A percentile compares a stretch with the other conserved stretches of the same genome.
These are phyloP conservation scores for Monosporascus sp. DNA, from an alignment of 2,329 filamentous ascomycete genomes.

Conservation along the genomic window DNA sequence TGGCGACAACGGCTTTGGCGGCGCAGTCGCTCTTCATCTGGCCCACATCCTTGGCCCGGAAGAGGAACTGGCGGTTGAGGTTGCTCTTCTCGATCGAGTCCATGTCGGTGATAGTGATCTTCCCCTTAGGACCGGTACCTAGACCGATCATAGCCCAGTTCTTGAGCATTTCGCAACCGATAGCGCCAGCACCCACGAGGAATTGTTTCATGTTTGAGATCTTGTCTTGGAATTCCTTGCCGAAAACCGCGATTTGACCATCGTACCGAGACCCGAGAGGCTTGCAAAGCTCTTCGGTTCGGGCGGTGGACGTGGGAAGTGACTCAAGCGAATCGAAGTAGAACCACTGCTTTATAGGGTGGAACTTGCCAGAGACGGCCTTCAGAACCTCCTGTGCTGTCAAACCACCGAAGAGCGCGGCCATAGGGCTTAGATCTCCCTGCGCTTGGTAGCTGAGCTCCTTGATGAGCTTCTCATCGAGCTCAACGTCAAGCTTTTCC, in stretches of 20 bases:
- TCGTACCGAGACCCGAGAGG: slow-evolving; percentile 85
- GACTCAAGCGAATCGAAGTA: slow-evolving; percentile 99
- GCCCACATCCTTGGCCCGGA: slow-evolving; percentile 89
- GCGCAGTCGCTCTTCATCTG: slow-evolving; percentile 96
- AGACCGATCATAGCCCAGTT: slow-evolving; percentile 99
- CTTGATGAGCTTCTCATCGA: slow-evolving; percentile 87
- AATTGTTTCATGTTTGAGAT: slow-evolving; percentile 87
- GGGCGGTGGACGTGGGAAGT: slow-evolving; percentile 66
- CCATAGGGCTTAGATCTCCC: slow-evolving; percentile 87
- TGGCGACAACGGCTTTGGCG: slow-evolving; percentile 79
- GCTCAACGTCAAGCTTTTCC: slow-evolving; percentile 73
- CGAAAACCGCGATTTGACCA: slow-evolving; percentile 95
- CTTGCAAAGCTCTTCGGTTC: slow-evolving; percentile 84
- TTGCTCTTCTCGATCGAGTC: slow-evolving; percentile 99
- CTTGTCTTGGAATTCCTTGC: slow-evolving; percentile 89
- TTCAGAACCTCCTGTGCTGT: slow-evolving; percentile 94
- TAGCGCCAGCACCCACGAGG: slow-evolving; percentile 91
- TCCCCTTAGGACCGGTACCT: slow-evolving; percentile 79
- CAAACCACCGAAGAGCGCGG: slow-evolving; percentile 91
- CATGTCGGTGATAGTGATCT: slow-evolving; percentile 93
- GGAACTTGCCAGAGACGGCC: slow-evolving; percentile 95
- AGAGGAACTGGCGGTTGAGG: slow-evolving; percentile 93
- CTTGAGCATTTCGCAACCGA: slow-evolving; percentile 98
- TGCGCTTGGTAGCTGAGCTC: slow-evolving; percentile 93
- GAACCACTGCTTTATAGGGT: slow-evolving; percentile 91